Evolutionary conservation across 1,139 yeast species (phyloP).

Genomic region (Blastobotrys arbuscula): DNA sequence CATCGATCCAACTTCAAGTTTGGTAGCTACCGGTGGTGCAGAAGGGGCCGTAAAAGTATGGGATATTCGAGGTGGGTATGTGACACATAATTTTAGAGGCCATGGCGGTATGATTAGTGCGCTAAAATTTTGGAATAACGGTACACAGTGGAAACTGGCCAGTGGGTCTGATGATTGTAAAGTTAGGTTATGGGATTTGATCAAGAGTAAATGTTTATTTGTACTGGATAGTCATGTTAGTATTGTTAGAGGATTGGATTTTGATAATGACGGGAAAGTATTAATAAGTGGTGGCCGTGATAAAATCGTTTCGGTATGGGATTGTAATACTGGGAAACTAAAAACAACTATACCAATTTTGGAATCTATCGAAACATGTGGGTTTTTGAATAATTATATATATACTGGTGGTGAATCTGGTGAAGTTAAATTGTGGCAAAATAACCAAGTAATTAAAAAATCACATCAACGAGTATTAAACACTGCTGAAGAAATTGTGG

Average conservation of each 20-base stretch:
- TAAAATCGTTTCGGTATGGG: conserved; percentile 63
- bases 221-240: conserved; percentile 68
- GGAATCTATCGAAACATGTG: conserved; percentile 78
- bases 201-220: conserved; percentile 62
- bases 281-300: conserved; percentile 89
- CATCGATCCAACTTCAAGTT: conserved; percentile 73
- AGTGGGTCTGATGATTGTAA: conserved; percentile 79
- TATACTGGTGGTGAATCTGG: conserved; percentile 84
- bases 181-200: conserved; percentile 87
- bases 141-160: conserved; percentile 71
- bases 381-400: conserved; percentile 47
- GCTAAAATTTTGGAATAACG: conserved; percentile 56
- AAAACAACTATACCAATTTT: conserved; percentile 63
- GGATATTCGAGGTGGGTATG: conserved; percentile 83
- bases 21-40: conserved; percentile 91
- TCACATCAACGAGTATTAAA: conserved; percentile 13
- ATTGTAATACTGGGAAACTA: conserved; percentile 49
- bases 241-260: conserved; percentile 83
- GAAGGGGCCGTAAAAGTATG: conserved; percentile 91
- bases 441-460: conserved; percentile 1
- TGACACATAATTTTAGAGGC: conserved; percentile 87
- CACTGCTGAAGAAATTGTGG: conserved; percentile 31
- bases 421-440: conserved; percentile 51
- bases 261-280: conserved; percentile 45
- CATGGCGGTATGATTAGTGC: conserved; percentile 93